These are phyloP conservation scores for Nicotiana otophora DNA, from an alignment of 257 asterid genomes.

Conservation along the genomic window DNA sequence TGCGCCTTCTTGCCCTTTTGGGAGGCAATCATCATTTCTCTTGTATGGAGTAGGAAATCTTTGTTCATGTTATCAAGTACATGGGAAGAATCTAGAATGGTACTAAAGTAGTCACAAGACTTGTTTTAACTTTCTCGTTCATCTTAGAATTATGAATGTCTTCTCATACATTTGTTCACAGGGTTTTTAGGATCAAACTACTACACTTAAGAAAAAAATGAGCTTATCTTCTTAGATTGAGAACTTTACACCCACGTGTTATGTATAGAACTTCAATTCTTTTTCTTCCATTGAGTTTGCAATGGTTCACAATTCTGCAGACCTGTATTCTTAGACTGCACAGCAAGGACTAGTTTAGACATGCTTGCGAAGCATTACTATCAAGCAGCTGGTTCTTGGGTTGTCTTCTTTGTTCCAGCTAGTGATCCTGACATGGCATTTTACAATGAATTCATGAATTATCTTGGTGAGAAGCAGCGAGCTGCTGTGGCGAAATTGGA, in stretches of 20 bases:
- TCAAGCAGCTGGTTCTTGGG: conserved; percentile 79
- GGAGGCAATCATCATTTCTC: not conserved
- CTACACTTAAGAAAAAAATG: not conserved
- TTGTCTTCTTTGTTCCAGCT: conserved; percentile 84
- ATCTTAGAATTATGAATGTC: not conserved
- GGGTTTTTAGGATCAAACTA: not conserved
- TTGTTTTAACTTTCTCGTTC: not conserved
- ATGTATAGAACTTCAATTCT: not conserved
- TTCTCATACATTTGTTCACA: not conserved
- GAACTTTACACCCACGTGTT: not conserved
- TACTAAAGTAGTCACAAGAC: not conserved
- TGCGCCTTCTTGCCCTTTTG: not conserved
- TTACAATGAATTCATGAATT: conserved; percentile 85
- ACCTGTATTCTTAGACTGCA: conserved; percentile 82
- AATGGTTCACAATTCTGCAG: conserved; percentile 35
- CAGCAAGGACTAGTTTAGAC: conserved; percentile 89
- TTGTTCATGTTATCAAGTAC: not conserved
- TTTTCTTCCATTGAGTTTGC: not conserved
- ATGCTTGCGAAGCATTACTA: conserved; percentile 92
- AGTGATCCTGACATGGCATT: conserved; percentile 72
- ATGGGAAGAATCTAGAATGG: not conserved
- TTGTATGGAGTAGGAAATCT: not conserved
- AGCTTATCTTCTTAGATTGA: not conserved
- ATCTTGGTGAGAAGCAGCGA: conserved; percentile 80
- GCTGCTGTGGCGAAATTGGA: conserved; percentile 93